Percentiles rank a stretch among this genome's conserved stretches.
phyloP scores from a whole-genome alignment of 257 asterid species.

The Solanum habrochaites region DNA sequence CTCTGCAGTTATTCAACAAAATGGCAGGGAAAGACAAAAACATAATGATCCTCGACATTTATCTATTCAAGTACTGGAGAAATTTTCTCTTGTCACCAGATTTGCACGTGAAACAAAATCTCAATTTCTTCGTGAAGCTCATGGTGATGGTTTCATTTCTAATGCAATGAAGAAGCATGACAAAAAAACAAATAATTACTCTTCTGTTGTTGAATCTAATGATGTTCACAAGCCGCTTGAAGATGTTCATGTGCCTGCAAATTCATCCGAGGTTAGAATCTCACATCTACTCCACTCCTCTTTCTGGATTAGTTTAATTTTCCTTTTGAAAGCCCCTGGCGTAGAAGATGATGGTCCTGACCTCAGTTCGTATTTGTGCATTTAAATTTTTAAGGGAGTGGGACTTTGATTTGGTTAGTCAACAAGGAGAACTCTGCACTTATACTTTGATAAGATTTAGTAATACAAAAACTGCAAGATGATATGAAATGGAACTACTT shows the following conservation, averaged over 20 bases:
- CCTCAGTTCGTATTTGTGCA: background rate
- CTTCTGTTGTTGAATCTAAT: conserved; percentile 14
- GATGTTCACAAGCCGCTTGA: conserved; percentile 29
- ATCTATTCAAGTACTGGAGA: conserved; percentile 88
- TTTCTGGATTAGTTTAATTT: background rate
- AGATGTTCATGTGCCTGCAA: conserved; percentile 49
- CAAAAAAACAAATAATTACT: conserved; percentile 22
- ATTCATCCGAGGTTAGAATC: conserved; percentile 62
- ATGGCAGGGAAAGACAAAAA: conserved; percentile 56
- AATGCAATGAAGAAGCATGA: conserved; percentile 45
- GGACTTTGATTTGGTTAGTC: background rate
- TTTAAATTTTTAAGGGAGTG: background rate
- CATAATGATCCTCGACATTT: conserved; percentile 80
- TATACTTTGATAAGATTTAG: background rate
- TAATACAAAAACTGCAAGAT: background rate
- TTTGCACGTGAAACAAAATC: conserved; percentile 99
- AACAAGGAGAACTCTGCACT: background rate
- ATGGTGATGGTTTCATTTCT: conserved; percentile 42
- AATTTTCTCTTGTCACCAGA: conserved; percentile 91
- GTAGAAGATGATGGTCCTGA: background rate
- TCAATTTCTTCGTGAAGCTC: conserved; percentile 79
- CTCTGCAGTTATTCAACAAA: conserved; percentile 28
- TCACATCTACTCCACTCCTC: background rate
- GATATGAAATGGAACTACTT: background rate
- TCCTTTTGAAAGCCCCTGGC: background rate